Conservation (phyloP, 2,329 filamentous ascomycete genomes). For the Aphanocladium album region DNA sequence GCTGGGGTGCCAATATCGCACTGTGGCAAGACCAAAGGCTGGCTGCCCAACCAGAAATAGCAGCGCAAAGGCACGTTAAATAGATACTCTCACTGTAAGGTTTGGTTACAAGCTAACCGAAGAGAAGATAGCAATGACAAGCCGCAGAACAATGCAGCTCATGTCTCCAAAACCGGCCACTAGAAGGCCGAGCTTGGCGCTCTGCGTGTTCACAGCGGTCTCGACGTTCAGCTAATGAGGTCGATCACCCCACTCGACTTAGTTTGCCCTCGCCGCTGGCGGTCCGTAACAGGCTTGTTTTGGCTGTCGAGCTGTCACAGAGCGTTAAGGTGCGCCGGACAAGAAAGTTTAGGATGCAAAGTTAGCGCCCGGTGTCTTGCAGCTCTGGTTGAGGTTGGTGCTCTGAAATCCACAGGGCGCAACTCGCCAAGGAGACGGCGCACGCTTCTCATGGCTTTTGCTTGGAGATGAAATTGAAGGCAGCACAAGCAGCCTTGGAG, state of each 20-base stretch:
- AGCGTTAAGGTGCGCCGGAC: not conserved
- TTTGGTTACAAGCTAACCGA: not conserved
- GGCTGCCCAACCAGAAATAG: slow-evolving; percentile 1
- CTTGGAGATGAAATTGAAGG: not conserved
- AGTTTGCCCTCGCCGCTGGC: not conserved
- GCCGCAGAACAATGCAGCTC: not conserved
- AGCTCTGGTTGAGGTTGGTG: not conserved
- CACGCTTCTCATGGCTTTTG: not conserved
- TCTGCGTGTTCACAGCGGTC: not conserved
- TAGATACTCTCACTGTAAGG: not conserved
- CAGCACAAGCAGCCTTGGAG: not conserved
- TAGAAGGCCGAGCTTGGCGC: not conserved
- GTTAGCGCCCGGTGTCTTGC: not conserved
- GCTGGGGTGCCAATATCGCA: not conserved
- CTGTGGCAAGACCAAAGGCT: not conserved
- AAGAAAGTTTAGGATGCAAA: not conserved
- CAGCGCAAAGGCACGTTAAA: not conserved
- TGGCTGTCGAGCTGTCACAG: not conserved
- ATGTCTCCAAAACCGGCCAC: not conserved
- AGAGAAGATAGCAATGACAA: not conserved
- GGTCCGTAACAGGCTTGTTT: not conserved
- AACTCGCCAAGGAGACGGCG: not conserved
- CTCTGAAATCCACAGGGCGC: not conserved
- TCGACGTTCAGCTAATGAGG: not conserved
- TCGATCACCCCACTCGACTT: not conserved